phyloP scores from a whole-genome alignment of 148 eudicot genomes.

The Dianthus caryophyllus region DNA sequence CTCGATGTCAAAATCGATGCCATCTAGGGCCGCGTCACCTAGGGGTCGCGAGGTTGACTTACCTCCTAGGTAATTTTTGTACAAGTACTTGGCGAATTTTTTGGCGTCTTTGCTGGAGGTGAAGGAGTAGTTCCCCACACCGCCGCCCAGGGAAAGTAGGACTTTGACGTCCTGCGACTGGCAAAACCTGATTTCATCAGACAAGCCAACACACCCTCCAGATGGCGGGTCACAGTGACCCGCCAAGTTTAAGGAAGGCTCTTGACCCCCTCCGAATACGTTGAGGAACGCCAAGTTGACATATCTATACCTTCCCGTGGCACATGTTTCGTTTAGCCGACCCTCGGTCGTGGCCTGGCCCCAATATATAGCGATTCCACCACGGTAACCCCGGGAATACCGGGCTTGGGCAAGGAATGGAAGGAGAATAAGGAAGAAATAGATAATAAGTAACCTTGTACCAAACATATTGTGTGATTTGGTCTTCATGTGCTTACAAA shows the following conservation, averaged over 20 bases:
- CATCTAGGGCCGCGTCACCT: slow-evolving; percentile 37
- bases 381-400: neutral
- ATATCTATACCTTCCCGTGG: slow-evolving; percentile 35
- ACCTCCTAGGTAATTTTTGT: slow-evolving; percentile 36
- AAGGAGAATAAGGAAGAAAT: slow-evolving; percentile 31
- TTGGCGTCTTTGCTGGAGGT: slow-evolving; percentile 33
- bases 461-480: slow-evolving; percentile 23
- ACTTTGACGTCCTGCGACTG: slow-evolving; percentile 39
- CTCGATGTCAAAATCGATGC: slow-evolving; percentile 46
- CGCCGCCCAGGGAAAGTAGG: slow-evolving; percentile 42
- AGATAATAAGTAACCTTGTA: slow-evolving; percentile 19
- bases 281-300: slow-evolving; percentile 43
- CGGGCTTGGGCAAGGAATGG: slow-evolving; percentile 21
- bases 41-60: slow-evolving; percentile 31
- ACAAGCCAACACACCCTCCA: slow-evolving; percentile 33
- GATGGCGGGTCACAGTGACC: slow-evolving; percentile 45
- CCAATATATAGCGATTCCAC: slow-evolving; percentile 49
- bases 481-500: neutral
- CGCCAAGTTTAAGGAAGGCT: slow-evolving; percentile 38
- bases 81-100: slow-evolving; percentile 29
- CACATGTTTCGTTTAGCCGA: slow-evolving; percentile 40
- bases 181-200: slow-evolving; percentile 35
- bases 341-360: slow-evolving; percentile 47
- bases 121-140: slow-evolving; percentile 42
- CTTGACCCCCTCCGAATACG: slow-evolving; percentile 41